phyloP scores from a whole-genome alignment of 2,329 filamentous ascomycete species.

The Pseudogymnoascus sp. region DNA sequence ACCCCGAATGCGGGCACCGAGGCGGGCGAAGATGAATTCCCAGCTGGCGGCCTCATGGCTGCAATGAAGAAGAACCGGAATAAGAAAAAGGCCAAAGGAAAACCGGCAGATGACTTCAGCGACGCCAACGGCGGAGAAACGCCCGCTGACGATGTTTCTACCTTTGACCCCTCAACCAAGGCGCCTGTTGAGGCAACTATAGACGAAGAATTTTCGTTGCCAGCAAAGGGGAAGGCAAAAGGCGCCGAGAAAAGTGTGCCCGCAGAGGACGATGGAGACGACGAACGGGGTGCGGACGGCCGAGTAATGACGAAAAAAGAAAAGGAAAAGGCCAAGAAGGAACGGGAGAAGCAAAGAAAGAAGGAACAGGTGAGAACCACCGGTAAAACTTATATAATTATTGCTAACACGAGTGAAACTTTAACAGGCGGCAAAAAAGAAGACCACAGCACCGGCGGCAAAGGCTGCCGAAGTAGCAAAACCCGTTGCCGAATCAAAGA shows the following conservation, averaged over 20 bases:
- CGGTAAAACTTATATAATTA: neutral
- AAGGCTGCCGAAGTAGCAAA: slow-evolving; percentile 51
- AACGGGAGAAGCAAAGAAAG: slow-evolving; percentile 96
- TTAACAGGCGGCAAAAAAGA: slow-evolving; percentile 73
- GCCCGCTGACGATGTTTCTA: slow-evolving; percentile 33
- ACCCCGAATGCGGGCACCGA: slow-evolving; percentile 32
- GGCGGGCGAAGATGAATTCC: slow-evolving; percentile 34
- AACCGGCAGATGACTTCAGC: slow-evolving; percentile 61
- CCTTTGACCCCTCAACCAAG: slow-evolving; percentile 45
- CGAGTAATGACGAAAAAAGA: slow-evolving; percentile 91
- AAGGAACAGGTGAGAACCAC: slow-evolving; percentile 72
- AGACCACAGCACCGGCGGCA: slow-evolving; percentile 43
- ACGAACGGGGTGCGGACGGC: slow-evolving; percentile 47
- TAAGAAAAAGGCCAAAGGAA: slow-evolving; percentile 88
- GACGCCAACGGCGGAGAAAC: slow-evolving; percentile 52
- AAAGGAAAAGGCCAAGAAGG: slow-evolving; percentile 97
- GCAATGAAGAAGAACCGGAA: slow-evolving; percentile 73
- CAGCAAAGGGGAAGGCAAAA: slow-evolving; percentile 64
- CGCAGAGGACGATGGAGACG: slow-evolving; percentile 41
- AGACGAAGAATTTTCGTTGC: slow-evolving; percentile 78
- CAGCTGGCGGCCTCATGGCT: slow-evolving; percentile 60
- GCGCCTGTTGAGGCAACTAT: slow-evolving; percentile 72
- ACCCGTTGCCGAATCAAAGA: slow-evolving; percentile 41
- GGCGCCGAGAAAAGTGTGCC: slow-evolving; percentile 39
- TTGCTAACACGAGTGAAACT: slow-evolving; percentile 11